Evolutionary conservation across 73 alveolate genomes (phyloP).

Genomic region (Tetrahymena elliotti): DNA sequence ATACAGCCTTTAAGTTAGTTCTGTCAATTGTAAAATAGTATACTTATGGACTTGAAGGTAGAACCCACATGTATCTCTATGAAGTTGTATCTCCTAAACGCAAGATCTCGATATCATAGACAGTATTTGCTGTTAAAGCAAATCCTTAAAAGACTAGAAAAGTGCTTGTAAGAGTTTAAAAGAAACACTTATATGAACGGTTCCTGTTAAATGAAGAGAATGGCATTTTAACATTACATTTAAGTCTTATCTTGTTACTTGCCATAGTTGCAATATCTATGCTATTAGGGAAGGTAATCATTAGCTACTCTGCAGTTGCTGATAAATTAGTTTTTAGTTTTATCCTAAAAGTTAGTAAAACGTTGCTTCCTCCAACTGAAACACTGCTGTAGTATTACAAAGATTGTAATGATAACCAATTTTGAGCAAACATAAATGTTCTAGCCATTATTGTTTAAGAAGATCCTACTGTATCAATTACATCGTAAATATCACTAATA

Average conservation of each 20-base stretch:
- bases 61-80: not conserved
- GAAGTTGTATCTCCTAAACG: not conserved
- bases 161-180: not conserved
- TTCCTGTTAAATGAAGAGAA: not conserved
- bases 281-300: not conserved
- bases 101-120: not conserved
- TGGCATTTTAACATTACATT: not conserved
- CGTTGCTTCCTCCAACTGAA: not conserved
- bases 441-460: not conserved
- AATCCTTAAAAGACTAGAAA: not conserved
- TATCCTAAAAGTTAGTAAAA: not conserved
- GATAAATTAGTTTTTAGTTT: not conserved
- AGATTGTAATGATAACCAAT: not conserved
- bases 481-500: not conserved
- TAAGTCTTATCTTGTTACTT: not conserved
- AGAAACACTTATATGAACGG: not conserved
- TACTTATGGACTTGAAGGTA: not conserved
- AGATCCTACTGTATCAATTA: not conserved
- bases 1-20: not conserved
- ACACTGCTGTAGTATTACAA: not conserved
- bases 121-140: not conserved
- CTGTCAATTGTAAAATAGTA: not conserved
- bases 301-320: not conserved
- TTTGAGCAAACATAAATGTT: not conserved
- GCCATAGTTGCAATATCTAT: not conserved